Percentiles rank a stretch among this genome's conserved stretches.
These are phyloP conservation scores for Trichoderma parareesei DNA, from an alignment of 495 filamentous ascomycete genomes.

Conservation along the genomic window DNA sequence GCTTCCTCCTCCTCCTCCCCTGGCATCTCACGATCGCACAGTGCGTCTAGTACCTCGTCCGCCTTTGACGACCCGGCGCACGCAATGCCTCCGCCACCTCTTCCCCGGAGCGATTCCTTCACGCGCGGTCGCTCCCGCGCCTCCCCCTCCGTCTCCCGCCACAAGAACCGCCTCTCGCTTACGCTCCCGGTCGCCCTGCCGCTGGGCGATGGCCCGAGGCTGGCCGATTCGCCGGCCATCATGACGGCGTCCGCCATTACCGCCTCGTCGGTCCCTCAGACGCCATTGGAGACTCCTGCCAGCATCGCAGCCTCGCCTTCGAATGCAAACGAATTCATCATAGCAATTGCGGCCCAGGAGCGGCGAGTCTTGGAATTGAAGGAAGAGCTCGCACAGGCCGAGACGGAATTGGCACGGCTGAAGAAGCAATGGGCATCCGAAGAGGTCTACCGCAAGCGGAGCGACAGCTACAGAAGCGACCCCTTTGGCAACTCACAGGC, in stretches of 20 bases:
- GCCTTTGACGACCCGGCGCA: conserved; percentile 15
- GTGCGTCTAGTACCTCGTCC: background rate
- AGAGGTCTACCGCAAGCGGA: conserved; percentile 69
- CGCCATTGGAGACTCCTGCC: conserved; percentile 33
- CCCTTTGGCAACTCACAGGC: conserved; percentile 22
- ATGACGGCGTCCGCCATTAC: conserved; percentile 20
- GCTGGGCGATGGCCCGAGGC: conserved; percentile 32
- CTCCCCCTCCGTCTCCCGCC: conserved; percentile 48
- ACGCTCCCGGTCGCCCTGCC: conserved; percentile 60
- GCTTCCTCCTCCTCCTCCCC: conserved; percentile 1
- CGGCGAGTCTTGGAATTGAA: conserved; percentile 84
- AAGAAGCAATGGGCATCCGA: conserved; percentile 77
- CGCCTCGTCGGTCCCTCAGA: conserved; percentile 36
- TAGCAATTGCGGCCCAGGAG: conserved; percentile 85
- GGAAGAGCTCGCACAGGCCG: conserved; percentile 77
- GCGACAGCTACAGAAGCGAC: conserved; percentile 51
- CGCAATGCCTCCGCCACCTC: conserved; percentile 19
- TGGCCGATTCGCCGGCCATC: conserved; percentile 26
- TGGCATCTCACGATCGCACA: conserved; percentile 8
- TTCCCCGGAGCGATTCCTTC: conserved; percentile 19
- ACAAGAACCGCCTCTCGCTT: conserved; percentile 69
- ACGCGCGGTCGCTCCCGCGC: conserved; percentile 44
- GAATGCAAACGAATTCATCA: conserved; percentile 72
- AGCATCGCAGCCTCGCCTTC: conserved; percentile 39
- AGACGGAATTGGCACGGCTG: conserved; percentile 63